Base-by-base conservation (phyloP, 1,284 basidiomycete genomes). In the Ceratobasidium sp. region DNA sequence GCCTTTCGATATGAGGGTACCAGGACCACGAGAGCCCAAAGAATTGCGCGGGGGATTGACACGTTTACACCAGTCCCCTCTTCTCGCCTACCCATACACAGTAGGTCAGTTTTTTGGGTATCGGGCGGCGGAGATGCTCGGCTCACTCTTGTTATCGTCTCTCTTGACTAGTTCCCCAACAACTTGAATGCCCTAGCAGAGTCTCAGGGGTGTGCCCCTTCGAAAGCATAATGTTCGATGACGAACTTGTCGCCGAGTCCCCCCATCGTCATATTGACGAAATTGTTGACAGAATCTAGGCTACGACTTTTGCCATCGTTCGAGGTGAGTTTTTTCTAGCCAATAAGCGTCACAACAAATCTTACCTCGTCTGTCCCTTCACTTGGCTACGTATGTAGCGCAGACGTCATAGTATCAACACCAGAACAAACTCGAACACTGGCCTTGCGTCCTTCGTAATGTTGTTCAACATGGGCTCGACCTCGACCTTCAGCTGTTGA, bases 1-100 rank as follows among this genome's bases (percentile, higher is more conserved):
- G 28, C 61, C 45, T 32, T 23, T 10, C 52, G 61, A 64, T 64
- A 43, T 64, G 30, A 64, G 61, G 61, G 61, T 50, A 23, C 34
- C n/a, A n/a, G n/a, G 34, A 36, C 32, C 16, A 21, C 26, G 18
- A 50, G 26, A 39, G 57, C 34, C 34, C 32, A 43, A 43, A 28
- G 16, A 59, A 59, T 23, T 3, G n/a, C 23, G 30, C n/a, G 32
- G 14, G 57, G 39, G 57, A 39, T n/a, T 45, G 45, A 64, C 61
- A 64, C 61, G 61, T 64, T 64, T 52, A 23, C 34, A n/a, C 57
- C 57, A 5, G 8, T 12, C 18, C 36, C 39, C 34, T 28, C 45
- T 30, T 36, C 46, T 23, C 18, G 21, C 10, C 18, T 14, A 34
- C 36, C 46, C n/a, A 36, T 64, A 46, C 61, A 39, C 59, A 61